Percentiles rank a stretch among this genome's conserved stretches.
These are phyloP conservation scores for Fraxinus xanthoxyloides DNA, from an alignment of 305 asterid species.

Conservation along the genomic window DNA sequence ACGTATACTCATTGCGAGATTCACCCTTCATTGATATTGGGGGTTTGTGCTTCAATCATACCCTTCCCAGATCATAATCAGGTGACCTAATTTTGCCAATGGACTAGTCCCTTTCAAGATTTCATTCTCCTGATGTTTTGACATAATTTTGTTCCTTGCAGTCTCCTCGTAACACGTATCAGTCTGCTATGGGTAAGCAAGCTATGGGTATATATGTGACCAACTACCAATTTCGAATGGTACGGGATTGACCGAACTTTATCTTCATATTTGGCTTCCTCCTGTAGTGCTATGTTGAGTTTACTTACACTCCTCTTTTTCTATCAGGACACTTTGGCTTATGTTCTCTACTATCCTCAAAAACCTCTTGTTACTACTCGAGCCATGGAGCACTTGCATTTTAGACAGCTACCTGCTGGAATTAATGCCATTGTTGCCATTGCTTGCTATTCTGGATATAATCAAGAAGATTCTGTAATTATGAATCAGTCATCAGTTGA, in stretches of 20 bases:
- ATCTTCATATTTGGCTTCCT: background rate
- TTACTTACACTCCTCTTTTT: background rate
- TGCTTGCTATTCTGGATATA: conserved; percentile 91
- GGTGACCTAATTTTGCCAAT: conserved; percentile 35
- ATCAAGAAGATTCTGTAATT: conserved; percentile 97
- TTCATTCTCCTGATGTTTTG: conserved; percentile 27
- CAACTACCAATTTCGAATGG: conserved; percentile 97
- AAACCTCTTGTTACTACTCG: conserved; percentile 97
- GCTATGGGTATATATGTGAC: conserved; percentile 99
- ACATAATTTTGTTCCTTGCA: conserved; percentile 34
- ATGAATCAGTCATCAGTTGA: conserved; percentile 99
- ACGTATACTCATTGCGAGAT: conserved; percentile 96
- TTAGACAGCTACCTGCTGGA: conserved; percentile 97
- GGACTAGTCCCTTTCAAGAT: background rate
- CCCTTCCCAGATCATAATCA: conserved; percentile 99
- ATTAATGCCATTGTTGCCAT: conserved; percentile 97
- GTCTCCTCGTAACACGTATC: conserved; percentile 99
- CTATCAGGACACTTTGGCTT: conserved; percentile 92
- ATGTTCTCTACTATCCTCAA: conserved; percentile 94
- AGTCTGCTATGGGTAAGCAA: conserved; percentile 99
- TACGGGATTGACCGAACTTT: conserved; percentile 29
- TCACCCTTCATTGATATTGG: conserved; percentile 94
- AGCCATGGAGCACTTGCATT: conserved; percentile 99
- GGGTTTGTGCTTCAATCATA: conserved; percentile 97
- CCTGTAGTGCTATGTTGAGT: background rate